These are phyloP conservation scores for Euphorbia celastroides DNA, from an alignment of 441 rosid genomes.

Conservation along the genomic window DNA sequence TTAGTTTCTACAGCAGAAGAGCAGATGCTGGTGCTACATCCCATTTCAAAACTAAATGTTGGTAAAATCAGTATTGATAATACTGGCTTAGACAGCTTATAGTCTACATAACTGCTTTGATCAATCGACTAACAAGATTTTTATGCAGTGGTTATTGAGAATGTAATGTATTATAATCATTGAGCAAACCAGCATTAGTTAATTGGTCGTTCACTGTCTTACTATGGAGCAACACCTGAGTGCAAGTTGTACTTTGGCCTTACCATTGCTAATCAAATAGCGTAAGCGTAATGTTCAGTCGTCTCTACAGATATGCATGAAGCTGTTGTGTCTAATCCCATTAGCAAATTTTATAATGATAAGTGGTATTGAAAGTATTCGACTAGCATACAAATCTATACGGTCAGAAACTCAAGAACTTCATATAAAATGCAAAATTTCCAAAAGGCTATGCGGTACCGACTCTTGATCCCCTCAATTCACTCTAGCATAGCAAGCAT, in stretches of 20 bases:
- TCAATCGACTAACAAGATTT: not conserved
- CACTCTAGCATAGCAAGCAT: not conserved
- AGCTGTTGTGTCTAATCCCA: not conserved
- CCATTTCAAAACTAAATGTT: not conserved
- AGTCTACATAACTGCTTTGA: not conserved
- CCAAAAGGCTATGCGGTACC: not conserved
- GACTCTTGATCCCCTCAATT: not conserved
- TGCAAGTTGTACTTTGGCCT: not conserved
- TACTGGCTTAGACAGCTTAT: not conserved
- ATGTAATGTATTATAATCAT: not conserved
- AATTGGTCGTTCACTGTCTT: not conserved
- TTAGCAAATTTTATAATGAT: not conserved
- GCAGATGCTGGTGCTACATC: not conserved
- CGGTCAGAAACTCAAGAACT: slow-evolving; percentile 1
- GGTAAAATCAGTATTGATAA: not conserved
- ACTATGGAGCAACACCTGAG: not conserved
- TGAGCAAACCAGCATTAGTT: not conserved
- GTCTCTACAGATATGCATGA: not conserved
- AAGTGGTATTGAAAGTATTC: not conserved
- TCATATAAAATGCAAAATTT: not conserved
- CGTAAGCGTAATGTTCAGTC: not conserved
- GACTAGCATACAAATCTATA: not conserved
- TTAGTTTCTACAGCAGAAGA: not conserved
- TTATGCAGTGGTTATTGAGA: not conserved
- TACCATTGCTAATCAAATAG: not conserved